Base-by-base conservation (phyloP, 352 stramenopile genomes). In the Pythium brachiatum region DNA sequence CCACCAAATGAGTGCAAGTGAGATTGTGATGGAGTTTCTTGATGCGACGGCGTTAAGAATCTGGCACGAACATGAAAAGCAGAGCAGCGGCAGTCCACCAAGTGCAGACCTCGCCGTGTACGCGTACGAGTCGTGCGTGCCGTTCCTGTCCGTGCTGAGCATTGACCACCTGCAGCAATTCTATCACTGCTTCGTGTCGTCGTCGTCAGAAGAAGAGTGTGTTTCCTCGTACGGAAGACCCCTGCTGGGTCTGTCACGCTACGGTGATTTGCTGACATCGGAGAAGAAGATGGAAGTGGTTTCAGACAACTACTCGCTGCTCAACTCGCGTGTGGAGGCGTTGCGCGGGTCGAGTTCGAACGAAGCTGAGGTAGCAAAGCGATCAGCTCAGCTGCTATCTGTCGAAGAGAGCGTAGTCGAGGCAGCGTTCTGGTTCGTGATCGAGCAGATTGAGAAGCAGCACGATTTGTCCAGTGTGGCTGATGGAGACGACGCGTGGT, bases 81-180 rank as follows among this genome's bases (percentile, higher is more conserved):
- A 51, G 23, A 26, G 44, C 46, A 18, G 55, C 20, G 36, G 31
- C 3, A 48, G 16, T 2, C 29, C 55, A 7, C 53, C 79, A 23
- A 69, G 66, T 44, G 68, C 65, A 1, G 77, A 90, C 13, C 64
- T 90, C 7, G 83, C 74, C 7, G 64, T 69, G 12, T 83, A 87
- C 46, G 83, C 83, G n/a, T 93, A 91, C 52, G 79, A 90, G 38
- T 68, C 79, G 6, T 92, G 80, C 21, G 66, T 78, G 20, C 80
- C 81, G 16, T 90, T 83, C 55, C 62, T 90, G 12, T 83, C 77
- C 0, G 84, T 91, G 36, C 64, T 93, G 4, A 77, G 61, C 6
- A 79, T 77, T 20, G 79, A 89, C n/a, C 82, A 93, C 41, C 62
- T 90, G n/a, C 50, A 78, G 65, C 31, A 90, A 13, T 89, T 93